Evolutionary conservation across 441 rosid species (phyloP), one percentile per base, ranked within the genome.

Genomic region (Flueggea neowawraea): DNA sequence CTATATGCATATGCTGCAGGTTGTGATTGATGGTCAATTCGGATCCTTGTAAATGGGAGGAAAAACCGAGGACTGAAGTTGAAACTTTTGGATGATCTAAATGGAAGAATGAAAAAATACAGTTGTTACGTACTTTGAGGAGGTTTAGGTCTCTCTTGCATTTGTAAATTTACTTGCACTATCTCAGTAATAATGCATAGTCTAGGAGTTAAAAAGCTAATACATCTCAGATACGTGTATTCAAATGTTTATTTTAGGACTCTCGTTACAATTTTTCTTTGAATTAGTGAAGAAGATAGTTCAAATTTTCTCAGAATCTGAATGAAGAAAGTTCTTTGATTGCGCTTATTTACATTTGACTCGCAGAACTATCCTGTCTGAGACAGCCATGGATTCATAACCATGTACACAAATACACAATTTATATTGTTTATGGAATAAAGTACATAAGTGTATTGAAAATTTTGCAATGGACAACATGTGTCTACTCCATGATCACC

Each of bases 241-340:
- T 57, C 47, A 55, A 57, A 53, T 57, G 56, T 70, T 56, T 44
- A 54, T 54, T 58, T 63, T 63, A 65, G 68, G 43, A 55, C 60
- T 58, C 16, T 48, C 39, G 14, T 43, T 51, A 45, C 58, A 55
- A 60, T 55, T 78, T 73, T 78, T 73, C 71, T 71, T 64, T 73
- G 36, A 65, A 69, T 44, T 16, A 53, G 62, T 44, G 54, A 69
- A 75, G 61, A 55, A 54, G 62, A 45, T 36, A 5, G 41, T 36
- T 36, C 7, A 36, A 36, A 36, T 36, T 36, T 22, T 36, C 6
- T 36, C 41, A 36, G 41, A 36, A 8, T 36, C 6, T 36, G 41
- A 36, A 36, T 3, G 41, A 36, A 36, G 7, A 36, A 36, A 36
- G 41, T 5, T 36, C 41, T 36, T 8, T 36, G 41, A 8, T 36